phyloP scores from a whole-genome alignment of 2,329 filamentous ascomycete species.

The Didymella pomorum region DNA sequence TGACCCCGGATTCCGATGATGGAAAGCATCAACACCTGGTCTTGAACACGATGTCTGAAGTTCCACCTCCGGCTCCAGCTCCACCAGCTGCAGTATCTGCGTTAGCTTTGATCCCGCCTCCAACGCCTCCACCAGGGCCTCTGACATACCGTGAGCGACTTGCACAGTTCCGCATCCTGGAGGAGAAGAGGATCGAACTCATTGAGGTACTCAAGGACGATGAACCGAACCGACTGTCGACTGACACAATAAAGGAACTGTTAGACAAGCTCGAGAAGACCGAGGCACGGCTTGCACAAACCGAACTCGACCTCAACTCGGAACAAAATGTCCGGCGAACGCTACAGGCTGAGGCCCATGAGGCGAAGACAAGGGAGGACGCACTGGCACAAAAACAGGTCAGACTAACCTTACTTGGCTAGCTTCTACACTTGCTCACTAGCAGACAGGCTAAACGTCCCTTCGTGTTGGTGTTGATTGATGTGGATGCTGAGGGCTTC shows the following conservation, averaged over 20 bases:
- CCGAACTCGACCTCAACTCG: constrained; percentile 48
- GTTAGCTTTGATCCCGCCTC: constrained; percentile 16
- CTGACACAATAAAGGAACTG: constrained; percentile 39
- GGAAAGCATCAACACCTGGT: constrained; percentile 16
- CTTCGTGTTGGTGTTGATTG: constrained; percentile 49
- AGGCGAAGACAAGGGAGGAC: constrained; percentile 38
- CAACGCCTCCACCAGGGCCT: constrained; percentile 25
- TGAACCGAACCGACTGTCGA: neutral
- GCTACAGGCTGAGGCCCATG: constrained; percentile 45
- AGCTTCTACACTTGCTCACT: constrained; percentile 17
- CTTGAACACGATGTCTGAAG: constrained; percentile 30
- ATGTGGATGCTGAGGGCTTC: constrained; percentile 50
- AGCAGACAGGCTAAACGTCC: constrained; percentile 42
- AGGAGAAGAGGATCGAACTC: constrained; percentile 48
- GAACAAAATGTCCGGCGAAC: constrained; percentile 50
- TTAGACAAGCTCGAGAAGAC: constrained; percentile 50
- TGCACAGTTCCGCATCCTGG: constrained; percentile 48
- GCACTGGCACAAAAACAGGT: constrained; percentile 45
- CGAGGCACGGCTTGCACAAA: constrained; percentile 47
- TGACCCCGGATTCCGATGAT: constrained; percentile 33
- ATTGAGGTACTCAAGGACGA: constrained; percentile 40
- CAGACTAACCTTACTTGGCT: constrained; percentile 8
- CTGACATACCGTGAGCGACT: constrained; percentile 45
- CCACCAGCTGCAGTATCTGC: constrained; percentile 16
- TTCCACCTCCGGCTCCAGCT: constrained; percentile 21